These are phyloP conservation scores for Leersia perrieri DNA, from an alignment of 176 grass and related monocot species.

Conservation along the genomic window DNA sequence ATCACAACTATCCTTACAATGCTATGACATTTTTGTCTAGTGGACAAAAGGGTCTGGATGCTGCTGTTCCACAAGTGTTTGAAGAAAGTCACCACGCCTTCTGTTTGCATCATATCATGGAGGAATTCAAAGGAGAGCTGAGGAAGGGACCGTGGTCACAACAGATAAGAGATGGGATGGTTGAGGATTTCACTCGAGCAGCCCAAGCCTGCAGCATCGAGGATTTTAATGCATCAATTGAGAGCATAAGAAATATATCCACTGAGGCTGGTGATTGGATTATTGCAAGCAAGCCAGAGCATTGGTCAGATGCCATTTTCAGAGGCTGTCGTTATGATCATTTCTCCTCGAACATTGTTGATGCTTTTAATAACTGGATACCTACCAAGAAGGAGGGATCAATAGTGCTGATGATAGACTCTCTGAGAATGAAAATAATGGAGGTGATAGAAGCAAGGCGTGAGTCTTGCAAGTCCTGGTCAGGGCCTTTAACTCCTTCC, in stretches of 20 bases:
- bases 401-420: conserved; percentile 77
- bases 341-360: conserved; percentile 86
- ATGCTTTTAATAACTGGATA: conserved; percentile 95
- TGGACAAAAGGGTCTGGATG: conserved; percentile 82
- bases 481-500: conserved; percentile 72
- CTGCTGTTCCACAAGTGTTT: conserved; percentile 84
- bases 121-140: conserved; percentile 88
- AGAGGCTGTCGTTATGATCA: conserved; percentile 83
- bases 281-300: conserved; percentile 85
- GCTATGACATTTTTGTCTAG: conserved; percentile 81
- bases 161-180: conserved; percentile 78
- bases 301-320: conserved; percentile 97
- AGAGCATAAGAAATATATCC: conserved; percentile 87
- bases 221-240: conserved; percentile 87
- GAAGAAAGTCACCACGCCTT: conserved; percentile 75
- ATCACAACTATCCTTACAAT: conserved; percentile 43
- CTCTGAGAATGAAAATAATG: conserved; percentile 65
- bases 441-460: conserved; percentile 71
- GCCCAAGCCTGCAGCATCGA: conserved; percentile 79
- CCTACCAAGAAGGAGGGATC: conserved; percentile 83
- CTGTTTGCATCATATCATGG: conserved; percentile 86
- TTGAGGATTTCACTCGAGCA: conserved; percentile 90
- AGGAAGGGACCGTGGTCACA: conserved; percentile 77
- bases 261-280: conserved; percentile 86
- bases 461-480: conserved; percentile 60